Conservation (phyloP, 129 eudicot genomes). For the Calendula officinalis region DNA sequence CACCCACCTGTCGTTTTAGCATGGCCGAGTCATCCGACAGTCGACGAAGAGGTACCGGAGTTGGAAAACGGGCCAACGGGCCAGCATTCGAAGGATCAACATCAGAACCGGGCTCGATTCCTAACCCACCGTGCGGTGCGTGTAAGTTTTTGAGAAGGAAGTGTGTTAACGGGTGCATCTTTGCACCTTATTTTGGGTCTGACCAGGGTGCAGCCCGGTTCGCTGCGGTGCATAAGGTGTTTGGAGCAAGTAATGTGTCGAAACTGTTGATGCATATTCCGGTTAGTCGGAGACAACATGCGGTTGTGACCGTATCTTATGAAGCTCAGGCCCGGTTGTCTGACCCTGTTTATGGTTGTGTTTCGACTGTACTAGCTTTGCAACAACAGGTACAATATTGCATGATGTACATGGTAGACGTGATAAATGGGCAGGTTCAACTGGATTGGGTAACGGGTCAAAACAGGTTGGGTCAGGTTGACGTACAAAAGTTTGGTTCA, state of each 20-base stretch:
- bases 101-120: slow-evolving; percentile 15
- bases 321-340: slow-evolving; percentile 94
- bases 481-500: too few relatives aligned
- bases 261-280: slow-evolving; percentile 76
- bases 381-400: slow-evolving; percentile 72
- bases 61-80: slow-evolving; percentile 37
- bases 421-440: background rate
- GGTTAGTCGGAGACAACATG: slow-evolving; percentile 66
- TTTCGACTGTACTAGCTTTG: slow-evolving; percentile 79
- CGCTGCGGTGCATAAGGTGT: slow-evolving; percentile 92
- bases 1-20: slow-evolving; percentile 24
- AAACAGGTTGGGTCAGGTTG: too few relatives aligned
- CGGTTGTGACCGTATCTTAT: slow-evolving; percentile 75
- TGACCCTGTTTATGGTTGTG: slow-evolving; percentile 91
- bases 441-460: background rate
- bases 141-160: slow-evolving; percentile 90
- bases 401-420: background rate
- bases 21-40: slow-evolving; percentile 50
- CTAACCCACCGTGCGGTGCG: slow-evolving; percentile 77
- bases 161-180: slow-evolving; percentile 77
- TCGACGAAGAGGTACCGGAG: slow-evolving; percentile 36
- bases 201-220: slow-evolving; percentile 96
- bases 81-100: slow-evolving; percentile 8
- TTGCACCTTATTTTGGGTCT: slow-evolving; percentile 83
- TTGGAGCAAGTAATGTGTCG: slow-evolving; percentile 93